Evolutionary conservation across 306 rosid genomes (phyloP).

Genomic region (Elaeagnus macrophylla): DNA sequence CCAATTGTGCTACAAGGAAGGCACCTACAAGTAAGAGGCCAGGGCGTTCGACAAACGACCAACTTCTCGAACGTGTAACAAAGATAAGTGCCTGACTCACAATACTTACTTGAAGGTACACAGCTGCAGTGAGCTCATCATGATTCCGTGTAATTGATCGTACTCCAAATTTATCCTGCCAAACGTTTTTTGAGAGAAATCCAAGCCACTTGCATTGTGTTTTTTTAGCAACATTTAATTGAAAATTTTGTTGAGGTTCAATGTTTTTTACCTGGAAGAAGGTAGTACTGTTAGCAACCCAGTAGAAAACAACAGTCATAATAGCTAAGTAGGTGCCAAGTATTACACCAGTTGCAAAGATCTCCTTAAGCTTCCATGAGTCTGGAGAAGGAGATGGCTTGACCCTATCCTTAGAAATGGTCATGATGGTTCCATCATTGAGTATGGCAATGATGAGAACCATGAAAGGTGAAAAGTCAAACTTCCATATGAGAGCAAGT

Average conservation of each 20-base stretch:
- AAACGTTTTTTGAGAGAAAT: background rate
- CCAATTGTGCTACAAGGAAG: constrained; percentile 65
- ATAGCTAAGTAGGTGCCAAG: constrained; percentile 79
- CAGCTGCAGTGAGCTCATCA: constrained; percentile 64
- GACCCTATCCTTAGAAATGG: constrained; percentile 84
- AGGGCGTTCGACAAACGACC: constrained; percentile 82
- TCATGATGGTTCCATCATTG: constrained; percentile 93
- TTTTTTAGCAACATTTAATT: background rate
- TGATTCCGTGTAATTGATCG: constrained; percentile 32
- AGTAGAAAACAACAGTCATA: constrained; percentile 84
- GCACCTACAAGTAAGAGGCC: constrained; percentile 53
- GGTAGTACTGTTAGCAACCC: constrained; percentile 49
- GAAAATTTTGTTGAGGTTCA: background rate
- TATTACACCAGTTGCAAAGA: constrained; percentile 65
- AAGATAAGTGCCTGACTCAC: constrained; percentile 91
- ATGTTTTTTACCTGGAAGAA: constrained; percentile 53
- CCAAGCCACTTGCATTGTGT: background rate
- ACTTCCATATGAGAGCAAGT: constrained; percentile 80
- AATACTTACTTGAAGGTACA: constrained; percentile 86
- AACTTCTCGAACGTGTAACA: constrained; percentile 77
- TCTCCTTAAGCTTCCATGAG: constrained; percentile 86
- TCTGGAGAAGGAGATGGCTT: constrained; percentile 92
- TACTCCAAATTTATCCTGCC: constrained; percentile 66
- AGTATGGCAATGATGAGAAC: constrained; percentile 79
- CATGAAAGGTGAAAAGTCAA: constrained; percentile 95